These are phyloP conservation scores for Malus hybrid DNA, from an alignment of 331 rosid genomes.

Conservation along the genomic window DNA sequence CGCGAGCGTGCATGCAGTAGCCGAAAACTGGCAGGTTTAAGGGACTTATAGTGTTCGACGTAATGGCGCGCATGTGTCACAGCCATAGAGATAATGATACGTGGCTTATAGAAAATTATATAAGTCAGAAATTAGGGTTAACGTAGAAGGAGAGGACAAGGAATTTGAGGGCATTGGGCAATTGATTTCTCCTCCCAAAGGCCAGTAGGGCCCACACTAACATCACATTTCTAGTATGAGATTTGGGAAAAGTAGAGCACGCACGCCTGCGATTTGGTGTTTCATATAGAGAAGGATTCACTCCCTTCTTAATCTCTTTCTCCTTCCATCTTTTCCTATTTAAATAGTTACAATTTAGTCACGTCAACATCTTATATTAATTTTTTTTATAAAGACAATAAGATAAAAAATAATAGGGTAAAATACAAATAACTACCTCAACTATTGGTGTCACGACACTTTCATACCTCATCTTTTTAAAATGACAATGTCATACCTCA, in stretches of 20 bases:
- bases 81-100: background rate
- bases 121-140: background rate
- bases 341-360: no score
- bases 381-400: no score
- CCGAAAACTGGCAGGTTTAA: slow-evolving; percentile 9
- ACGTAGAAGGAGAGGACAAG: background rate
- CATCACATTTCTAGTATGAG: background rate
- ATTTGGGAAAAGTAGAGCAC: background rate
- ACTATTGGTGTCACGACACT: no score
- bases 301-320: no score
- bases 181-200: background rate
- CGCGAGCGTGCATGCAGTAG: slow-evolving; percentile 5
- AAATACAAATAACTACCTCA: no score
- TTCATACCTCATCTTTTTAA: no score
- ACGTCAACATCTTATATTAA: no score
- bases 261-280: background rate
- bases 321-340: no score
- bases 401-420: no score
- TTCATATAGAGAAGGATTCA: no score
- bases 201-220: background rate
- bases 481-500: no score
- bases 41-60: slow-evolving; percentile 1
- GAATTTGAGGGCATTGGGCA: background rate
- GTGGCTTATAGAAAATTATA: background rate
- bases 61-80: background rate